These are phyloP conservation scores for Styphnolobium japonicum DNA, from an alignment of 306 rosid genomes.

Conservation along the genomic window DNA sequence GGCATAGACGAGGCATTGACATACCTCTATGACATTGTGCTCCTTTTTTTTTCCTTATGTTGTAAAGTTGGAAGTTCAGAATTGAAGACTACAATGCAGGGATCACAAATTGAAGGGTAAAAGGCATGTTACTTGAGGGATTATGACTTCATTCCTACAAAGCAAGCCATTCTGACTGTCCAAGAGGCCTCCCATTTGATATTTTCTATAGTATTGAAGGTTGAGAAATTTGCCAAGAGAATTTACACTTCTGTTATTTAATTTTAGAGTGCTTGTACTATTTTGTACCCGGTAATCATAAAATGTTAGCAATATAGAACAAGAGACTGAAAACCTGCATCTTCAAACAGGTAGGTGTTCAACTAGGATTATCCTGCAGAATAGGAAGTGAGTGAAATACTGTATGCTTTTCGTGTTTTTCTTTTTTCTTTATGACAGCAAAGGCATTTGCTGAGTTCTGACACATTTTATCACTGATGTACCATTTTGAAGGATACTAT, in stretches of 20 bases:
- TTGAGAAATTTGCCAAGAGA: neutral
- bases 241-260: neutral
- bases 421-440: neutral
- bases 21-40: slow-evolving; percentile 17
- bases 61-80: slow-evolving; percentile 14
- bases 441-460: neutral
- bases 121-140: neutral
- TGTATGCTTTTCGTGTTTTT: too few relatives aligned
- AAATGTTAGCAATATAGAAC: neutral
- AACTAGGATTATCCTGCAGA: neutral
- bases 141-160: neutral
- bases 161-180: neutral
- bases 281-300: neutral
- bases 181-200: neutral
- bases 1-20: slow-evolving; percentile 30
- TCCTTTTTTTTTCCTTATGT: neutral
- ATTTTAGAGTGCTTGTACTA: neutral
- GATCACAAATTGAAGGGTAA: neutral
- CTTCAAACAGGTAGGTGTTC: neutral
- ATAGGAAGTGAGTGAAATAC: slow-evolving; percentile 3
- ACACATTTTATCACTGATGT: slow-evolving; percentile 7
- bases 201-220: neutral
- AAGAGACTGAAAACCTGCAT: neutral
- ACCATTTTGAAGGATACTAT: neutral
- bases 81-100: slow-evolving; percentile 4